Evolutionary conservation across 2,329 filamentous ascomycete species (phyloP).

Genomic region (Verticillium albo-atrum): DNA sequence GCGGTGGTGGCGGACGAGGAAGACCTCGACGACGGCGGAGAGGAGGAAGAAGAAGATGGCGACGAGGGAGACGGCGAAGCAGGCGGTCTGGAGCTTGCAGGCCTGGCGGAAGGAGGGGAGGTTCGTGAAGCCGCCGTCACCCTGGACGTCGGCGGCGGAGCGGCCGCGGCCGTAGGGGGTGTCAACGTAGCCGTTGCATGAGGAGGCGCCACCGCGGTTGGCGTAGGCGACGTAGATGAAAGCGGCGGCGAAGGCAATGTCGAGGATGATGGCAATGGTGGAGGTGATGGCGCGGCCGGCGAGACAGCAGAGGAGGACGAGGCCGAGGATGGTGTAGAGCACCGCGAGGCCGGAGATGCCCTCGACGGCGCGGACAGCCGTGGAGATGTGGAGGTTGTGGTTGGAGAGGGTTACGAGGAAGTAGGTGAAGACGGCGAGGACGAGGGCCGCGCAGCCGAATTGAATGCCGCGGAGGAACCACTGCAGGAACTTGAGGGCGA

Average conservation of each 20-base stretch:
- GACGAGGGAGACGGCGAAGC: constrained; percentile 73
- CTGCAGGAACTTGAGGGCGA: constrained; percentile 64
- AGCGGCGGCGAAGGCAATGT: constrained; percentile 68
- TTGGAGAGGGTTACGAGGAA: constrained; percentile 71
- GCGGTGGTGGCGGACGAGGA: constrained; percentile 66
- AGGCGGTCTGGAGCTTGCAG: constrained; percentile 72
- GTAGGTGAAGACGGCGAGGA: constrained; percentile 79
- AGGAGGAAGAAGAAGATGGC: constrained; percentile 77
- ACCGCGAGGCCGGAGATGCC: constrained; percentile 72
- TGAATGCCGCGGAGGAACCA: constrained; percentile 70
- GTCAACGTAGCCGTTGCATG: constrained; percentile 55
- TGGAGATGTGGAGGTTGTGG: constrained; percentile 58
- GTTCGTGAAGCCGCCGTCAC: constrained; percentile 41
- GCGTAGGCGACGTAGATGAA: constrained; percentile 80
- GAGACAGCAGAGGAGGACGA: constrained; percentile 73
- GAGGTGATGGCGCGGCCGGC: constrained; percentile 72
- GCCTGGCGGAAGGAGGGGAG: constrained; percentile 47
- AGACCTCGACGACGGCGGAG: constrained; percentile 64
- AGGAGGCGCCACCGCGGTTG: constrained; percentile 63
- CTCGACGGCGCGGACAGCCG: constrained; percentile 67
- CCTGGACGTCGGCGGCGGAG: constrained; percentile 39
- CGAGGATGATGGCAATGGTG: constrained; percentile 67
- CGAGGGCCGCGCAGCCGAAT: constrained; percentile 66
- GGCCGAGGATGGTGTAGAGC: constrained; percentile 69
- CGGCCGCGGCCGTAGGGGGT: constrained; percentile 67